Percentiles rank a stretch among this genome's conserved stretches.
These are phyloP conservation scores for Phytomonas francai DNA, from an alignment of 208 protist species.

Conservation along the genomic window DNA sequence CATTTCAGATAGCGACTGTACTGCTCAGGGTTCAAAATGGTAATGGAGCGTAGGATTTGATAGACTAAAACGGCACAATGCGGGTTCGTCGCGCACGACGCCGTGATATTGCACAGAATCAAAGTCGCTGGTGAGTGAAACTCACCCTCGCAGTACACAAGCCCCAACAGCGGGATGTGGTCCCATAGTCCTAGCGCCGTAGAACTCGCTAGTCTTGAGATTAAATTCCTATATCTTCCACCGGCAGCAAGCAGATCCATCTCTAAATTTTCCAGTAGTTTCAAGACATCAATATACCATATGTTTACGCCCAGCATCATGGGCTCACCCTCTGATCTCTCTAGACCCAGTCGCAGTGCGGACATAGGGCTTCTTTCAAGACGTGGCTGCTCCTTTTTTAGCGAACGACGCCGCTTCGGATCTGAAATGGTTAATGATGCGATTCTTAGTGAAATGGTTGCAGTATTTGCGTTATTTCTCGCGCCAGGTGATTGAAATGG, in stretches of 20 bases:
- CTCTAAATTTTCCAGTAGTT: not conserved
- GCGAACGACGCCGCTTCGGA: not conserved
- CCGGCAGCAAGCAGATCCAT: not conserved
- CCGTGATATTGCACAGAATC: not conserved
- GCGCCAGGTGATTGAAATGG: not conserved
- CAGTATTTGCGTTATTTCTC: not conserved
- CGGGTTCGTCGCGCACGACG: not conserved
- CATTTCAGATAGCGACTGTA: not conserved
- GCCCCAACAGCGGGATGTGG: not conserved
- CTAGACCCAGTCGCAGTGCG: not conserved
- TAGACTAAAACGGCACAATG: not conserved
- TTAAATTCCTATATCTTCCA: not conserved
- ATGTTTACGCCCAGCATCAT: not conserved
- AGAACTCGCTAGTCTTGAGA: not conserved
- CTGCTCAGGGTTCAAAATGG: not conserved
- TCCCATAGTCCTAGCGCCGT: not conserved
- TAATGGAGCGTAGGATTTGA: not conserved
- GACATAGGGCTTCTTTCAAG: not conserved
- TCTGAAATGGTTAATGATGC: not conserved
- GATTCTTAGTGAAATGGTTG: not conserved
- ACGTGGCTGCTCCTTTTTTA: not conserved
- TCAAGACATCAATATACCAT: not conserved
- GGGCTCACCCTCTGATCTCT: not conserved
- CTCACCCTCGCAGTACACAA: not conserved
- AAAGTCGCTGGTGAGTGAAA: not conserved